A percentile compares a stretch with the other conserved stretches of the same genome.
phyloP scores from a whole-genome alignment of 495 filamentous ascomycete species.

The Coniosporium apollinis region DNA sequence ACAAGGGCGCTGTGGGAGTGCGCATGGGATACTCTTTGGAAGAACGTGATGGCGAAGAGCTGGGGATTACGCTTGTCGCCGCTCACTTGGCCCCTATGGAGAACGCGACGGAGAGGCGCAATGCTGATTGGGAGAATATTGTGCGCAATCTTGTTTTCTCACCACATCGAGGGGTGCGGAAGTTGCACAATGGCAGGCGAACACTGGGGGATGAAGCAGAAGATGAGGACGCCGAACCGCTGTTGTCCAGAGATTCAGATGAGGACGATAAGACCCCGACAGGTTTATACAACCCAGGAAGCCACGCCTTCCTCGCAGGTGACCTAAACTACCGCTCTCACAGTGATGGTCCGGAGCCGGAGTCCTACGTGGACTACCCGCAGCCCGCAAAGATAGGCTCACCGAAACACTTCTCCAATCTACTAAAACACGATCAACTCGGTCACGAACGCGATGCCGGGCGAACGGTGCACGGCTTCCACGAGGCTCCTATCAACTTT shows the following conservation, averaged over 20 bases:
- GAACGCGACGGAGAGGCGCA: constrained; percentile 47
- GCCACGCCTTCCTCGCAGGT: constrained; percentile 72
- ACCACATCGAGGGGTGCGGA: constrained; percentile 7
- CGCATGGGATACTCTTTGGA: constrained; percentile 39
- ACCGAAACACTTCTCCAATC: constrained; percentile 37
- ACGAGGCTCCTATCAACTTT: constrained; percentile 59
- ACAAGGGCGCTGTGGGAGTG: constrained; percentile 81
- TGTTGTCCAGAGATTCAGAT: constrained; percentile 23
- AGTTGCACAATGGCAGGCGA: background rate
- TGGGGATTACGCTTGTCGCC: constrained; percentile 65
- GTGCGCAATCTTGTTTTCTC: constrained; percentile 63
- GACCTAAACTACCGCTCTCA: constrained; percentile 91
- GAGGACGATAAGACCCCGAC: constrained; percentile 9
- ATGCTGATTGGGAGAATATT: constrained; percentile 72
- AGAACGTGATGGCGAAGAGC: constrained; percentile 17
- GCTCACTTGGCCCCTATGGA: constrained; percentile 88
- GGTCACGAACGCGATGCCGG: constrained; percentile 44
- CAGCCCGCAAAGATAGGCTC: constrained; percentile 35
- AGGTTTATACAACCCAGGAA: constrained; percentile 51
- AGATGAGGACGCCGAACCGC: constrained; percentile 26
- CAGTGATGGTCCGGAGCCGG: constrained; percentile 34
- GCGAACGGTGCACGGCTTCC: constrained; percentile 55
- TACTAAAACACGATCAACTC: constrained; percentile 63
- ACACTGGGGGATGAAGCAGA: constrained; percentile 9
- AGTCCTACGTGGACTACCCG: constrained; percentile 38